phyloP scores from a whole-genome alignment of 2,329 filamentous ascomycete genomes.

The Aspergillus sp. region DNA sequence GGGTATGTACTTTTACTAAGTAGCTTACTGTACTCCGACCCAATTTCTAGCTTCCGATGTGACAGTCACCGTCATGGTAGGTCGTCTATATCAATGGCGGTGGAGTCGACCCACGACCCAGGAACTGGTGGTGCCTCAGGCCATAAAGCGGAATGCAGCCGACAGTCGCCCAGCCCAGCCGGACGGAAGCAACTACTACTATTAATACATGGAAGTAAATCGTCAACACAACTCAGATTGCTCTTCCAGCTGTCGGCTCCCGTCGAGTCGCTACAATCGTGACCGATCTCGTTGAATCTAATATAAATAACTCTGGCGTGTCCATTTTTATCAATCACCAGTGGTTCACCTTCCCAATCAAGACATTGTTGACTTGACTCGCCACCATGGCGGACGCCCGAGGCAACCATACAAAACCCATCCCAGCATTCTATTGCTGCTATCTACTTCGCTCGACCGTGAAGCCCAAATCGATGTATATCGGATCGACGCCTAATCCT shows the following conservation, averaged over 20 bases:
- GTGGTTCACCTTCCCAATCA: not conserved
- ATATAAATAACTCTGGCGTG: no score
- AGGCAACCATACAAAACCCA: constrained; percentile 52
- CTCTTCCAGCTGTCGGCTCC: not conserved
- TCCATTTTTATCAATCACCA: no score
- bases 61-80: no score
- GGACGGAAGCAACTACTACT: no score
- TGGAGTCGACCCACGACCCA: not conserved
- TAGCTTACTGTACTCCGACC: no score
- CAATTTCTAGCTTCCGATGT: no score
- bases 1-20: no score
- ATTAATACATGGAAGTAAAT: no score
- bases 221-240: not conserved
- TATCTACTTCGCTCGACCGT: constrained; percentile 87
- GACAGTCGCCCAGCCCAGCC: no score
- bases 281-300: no score
- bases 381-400: constrained; percentile 19
- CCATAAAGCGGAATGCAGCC: not conserved
- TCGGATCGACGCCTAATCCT: constrained; percentile 90
- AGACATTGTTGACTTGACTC: not conserved
- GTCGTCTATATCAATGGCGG: no score
- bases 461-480: constrained; percentile 69
- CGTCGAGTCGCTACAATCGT: no score
- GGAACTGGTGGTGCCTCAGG: not conserved
- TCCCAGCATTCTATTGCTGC: constrained; percentile 89